A percentile compares a stretch with the other conserved stretches of the same genome.
phyloP scores from a whole-genome alignment of 2,329 filamentous ascomycete species.

The Ophioceras dolichostomum region DNA sequence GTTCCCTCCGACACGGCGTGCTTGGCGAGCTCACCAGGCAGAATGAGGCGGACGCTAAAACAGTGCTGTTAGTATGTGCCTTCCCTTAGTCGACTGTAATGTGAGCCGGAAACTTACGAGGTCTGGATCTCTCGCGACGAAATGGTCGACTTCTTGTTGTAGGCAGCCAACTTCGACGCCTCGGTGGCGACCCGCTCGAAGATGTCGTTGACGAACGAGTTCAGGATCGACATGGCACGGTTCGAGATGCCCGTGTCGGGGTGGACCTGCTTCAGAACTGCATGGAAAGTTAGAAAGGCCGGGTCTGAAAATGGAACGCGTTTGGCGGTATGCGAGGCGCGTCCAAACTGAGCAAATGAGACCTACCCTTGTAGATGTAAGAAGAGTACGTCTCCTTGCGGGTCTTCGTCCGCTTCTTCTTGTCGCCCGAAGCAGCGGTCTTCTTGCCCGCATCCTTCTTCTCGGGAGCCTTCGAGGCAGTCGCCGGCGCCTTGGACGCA shows the following conservation, averaged over 20 bases:
- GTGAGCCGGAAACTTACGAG: conserved; percentile 42
- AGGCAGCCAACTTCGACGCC: conserved; percentile 96
- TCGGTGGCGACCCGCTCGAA: conserved; percentile 99
- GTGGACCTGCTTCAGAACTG: conserved; percentile 99
- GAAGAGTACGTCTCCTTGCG: conserved; percentile 99
- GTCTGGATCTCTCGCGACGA: conserved; percentile 99
- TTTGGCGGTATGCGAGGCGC: neutral
- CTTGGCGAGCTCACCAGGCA: conserved; percentile 97
- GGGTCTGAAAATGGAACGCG: conserved; percentile 6
- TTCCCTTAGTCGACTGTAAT: too few relatives aligned
- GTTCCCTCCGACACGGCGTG: conserved; percentile 99
- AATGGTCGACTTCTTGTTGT: conserved; percentile 99
- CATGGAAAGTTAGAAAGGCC: conserved; percentile 1
- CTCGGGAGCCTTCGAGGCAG: conserved; percentile 61
- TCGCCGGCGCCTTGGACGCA: conserved; percentile 85
- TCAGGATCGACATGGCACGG: conserved; percentile 98
- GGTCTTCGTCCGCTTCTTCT: conserved; percentile 99
- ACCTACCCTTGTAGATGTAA: conserved; percentile 99
- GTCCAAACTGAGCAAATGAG: neutral
- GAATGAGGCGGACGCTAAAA: conserved; percentile 85
- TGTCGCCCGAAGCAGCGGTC: conserved; percentile 89
- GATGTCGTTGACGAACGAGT: conserved; percentile 99
- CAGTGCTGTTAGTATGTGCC: conserved; percentile 48
- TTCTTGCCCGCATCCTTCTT: conserved; percentile 99
- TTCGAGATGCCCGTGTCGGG: conserved; percentile 99